Evolutionary conservation across 805 yeast genomes (phyloP).

Genomic region (Myxozyma neotropica): DNA sequence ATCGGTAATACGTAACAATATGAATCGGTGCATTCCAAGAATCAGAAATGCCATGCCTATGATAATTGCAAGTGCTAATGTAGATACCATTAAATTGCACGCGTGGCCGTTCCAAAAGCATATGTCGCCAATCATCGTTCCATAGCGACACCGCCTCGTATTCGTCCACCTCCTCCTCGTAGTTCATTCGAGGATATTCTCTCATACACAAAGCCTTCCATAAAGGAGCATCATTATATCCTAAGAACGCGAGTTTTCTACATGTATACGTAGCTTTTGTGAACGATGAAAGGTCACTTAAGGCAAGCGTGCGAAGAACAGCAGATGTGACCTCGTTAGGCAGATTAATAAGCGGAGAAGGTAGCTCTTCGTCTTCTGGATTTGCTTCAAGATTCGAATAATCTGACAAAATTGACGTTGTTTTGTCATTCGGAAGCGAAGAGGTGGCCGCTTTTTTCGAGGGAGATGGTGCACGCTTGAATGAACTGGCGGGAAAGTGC

Average conservation of each 20-base stretch:
- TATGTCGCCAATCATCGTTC: slow-evolving; percentile 46
- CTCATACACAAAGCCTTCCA: slow-evolving; percentile 38
- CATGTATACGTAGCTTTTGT: slow-evolving; percentile 37
- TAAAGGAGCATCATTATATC: slow-evolving; percentile 32
- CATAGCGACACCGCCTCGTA: slow-evolving; percentile 21
- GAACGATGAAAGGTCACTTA: slow-evolving; percentile 36
- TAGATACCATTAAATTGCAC: slow-evolving; percentile 81
- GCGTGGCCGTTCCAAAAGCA: slow-evolving; percentile 71
- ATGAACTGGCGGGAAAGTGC: slow-evolving; percentile 35
- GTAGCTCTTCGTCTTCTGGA: slow-evolving; percentile 29
- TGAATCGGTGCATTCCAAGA: slow-evolving; percentile 74
- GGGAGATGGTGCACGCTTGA: slow-evolving; percentile 24
- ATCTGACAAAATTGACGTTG: slow-evolving; percentile 9
- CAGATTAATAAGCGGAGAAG: slow-evolving; percentile 27
- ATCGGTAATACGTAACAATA: slow-evolving; percentile 85
- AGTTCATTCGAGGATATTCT: slow-evolving; percentile 36
- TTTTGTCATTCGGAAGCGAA: slow-evolving; percentile 14
- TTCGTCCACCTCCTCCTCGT: slow-evolving; percentile 33
- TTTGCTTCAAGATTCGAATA: slow-evolving; percentile 18
- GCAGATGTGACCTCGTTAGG: slow-evolving; percentile 28
- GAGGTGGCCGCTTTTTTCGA: slow-evolving; percentile 24
- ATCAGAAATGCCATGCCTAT: slow-evolving; percentile 76
- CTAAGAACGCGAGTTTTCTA: slow-evolving; percentile 36
- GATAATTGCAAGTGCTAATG: slow-evolving; percentile 80
- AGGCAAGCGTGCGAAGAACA: slow-evolving; percentile 38